These are phyloP conservation scores for Vitis vinifera DNA, from an alignment of 164 flowering plant genomes.

Conservation along the genomic window ASM3070453v1 NC_081810.1:543001-543500, in stretches of 20 bases:
- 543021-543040: conserved; percentile 62
- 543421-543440: conserved; percentile 81
- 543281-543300: conserved; percentile 96
- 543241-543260: conserved; percentile 66
- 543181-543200: conserved; percentile 80
- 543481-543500: conserved; percentile 60
- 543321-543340: conserved; percentile 84
- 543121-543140: conserved; percentile 85
- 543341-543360: conserved; percentile 79
- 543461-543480: conserved; percentile 83
- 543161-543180: conserved; percentile 74
- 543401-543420: conserved; percentile 87
- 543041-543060: conserved; percentile 80
- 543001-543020: conserved; percentile 70
- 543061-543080: conserved; percentile 66
- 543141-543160: conserved; percentile 80
- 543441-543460: conserved; percentile 89
- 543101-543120: conserved; percentile 75
- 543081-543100: conserved; percentile 70
- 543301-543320: conserved; percentile 88
- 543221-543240: conserved; percentile 87
- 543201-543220: conserved; percentile 77
- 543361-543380: conserved; percentile 75
- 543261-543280: conserved; percentile 77
- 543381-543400: conserved; percentile 79